Percentiles rank a stretch among this genome's conserved stretches.
Conservation (phyloP, 768 basidiomycete genomes). For the Lepiota brunneoincarnata region DNA sequence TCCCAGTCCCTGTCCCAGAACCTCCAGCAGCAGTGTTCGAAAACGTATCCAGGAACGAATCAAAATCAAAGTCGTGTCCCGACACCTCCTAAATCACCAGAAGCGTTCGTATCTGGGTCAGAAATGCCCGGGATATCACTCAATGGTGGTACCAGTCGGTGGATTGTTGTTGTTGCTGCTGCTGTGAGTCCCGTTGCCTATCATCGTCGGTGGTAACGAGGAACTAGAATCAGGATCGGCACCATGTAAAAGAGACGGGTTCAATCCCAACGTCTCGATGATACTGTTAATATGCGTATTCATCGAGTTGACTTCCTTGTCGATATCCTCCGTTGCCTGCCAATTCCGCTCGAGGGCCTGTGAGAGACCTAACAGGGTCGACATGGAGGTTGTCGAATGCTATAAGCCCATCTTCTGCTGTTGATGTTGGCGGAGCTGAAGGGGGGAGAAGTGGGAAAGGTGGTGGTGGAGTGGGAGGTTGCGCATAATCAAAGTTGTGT, state of each 20-base stretch:
- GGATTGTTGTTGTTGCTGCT: neutral
- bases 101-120: neutral
- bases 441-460: slow-evolving; percentile 13
- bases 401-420: neutral
- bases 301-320: slow-evolving; percentile 69
- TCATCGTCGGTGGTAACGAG: neutral
- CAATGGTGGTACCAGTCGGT: neutral
- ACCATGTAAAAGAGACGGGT: too few species aligned
- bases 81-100: neutral
- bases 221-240: too few species aligned
- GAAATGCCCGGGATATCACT: neutral
- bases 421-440: slow-evolving; percentile 14
- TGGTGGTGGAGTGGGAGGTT: slow-evolving; percentile 20
- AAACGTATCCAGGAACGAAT: slow-evolving; percentile 26
- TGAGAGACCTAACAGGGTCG: too few species aligned
- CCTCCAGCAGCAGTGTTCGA: slow-evolving; percentile 22
- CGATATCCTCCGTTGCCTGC: slow-evolving; percentile 60
- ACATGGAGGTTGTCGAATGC: slow-evolving; percentile 30
- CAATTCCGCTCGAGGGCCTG: slow-evolving; percentile 62
- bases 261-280: too few species aligned
- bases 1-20: neutral
- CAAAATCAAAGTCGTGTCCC: slow-evolving; percentile 25
- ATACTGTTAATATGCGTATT: slow-evolving; percentile 67
- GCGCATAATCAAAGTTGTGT: too few species aligned
- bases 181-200: neutral